Conservation (phyloP, 805 yeast species). For the Wickerhamomyces bovis region DNA sequence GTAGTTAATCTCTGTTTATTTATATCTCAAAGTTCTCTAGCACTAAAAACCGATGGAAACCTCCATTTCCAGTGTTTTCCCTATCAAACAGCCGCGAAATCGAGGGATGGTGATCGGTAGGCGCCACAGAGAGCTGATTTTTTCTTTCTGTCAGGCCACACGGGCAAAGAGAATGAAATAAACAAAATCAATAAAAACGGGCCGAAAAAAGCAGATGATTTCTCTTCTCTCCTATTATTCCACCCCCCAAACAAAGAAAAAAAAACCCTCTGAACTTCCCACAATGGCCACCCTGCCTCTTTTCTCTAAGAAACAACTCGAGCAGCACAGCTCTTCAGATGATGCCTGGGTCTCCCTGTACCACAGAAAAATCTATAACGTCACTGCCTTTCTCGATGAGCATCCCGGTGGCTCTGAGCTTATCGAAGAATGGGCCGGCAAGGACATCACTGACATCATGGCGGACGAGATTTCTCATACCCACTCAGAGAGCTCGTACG, state of each 20-base stretch:
- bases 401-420: conserved; percentile 85
- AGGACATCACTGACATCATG: conserved; percentile 77
- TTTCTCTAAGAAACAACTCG: conserved; percentile 47
- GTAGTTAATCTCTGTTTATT: too few relatives aligned
- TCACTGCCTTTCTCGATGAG: conserved; percentile 50
- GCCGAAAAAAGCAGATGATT: background rate
- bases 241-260: background rate
- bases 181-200: too few relatives aligned
- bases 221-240: background rate
- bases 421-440: conserved; percentile 71
- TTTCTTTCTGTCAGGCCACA: background rate
- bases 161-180: background rate
- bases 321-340: conserved; percentile 39
- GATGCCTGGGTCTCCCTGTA: conserved; percentile 81
- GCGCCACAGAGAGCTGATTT: background rate
- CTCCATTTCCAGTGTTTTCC: too few relatives aligned
- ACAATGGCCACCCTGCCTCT: conserved; percentile 48
- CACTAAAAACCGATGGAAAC: too few relatives aligned
- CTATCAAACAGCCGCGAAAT: too few relatives aligned
- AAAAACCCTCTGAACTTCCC: background rate
- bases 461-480: conserved; percentile 67
- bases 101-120: too few relatives aligned
- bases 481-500: conserved; percentile 83
- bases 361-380: conserved; percentile 78
- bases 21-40: too few relatives aligned